These are phyloP conservation scores for Boletus rufocinnamomeus DNA, from an alignment of 768 basidiomycete genomes.

Conservation along the genomic window DNA sequence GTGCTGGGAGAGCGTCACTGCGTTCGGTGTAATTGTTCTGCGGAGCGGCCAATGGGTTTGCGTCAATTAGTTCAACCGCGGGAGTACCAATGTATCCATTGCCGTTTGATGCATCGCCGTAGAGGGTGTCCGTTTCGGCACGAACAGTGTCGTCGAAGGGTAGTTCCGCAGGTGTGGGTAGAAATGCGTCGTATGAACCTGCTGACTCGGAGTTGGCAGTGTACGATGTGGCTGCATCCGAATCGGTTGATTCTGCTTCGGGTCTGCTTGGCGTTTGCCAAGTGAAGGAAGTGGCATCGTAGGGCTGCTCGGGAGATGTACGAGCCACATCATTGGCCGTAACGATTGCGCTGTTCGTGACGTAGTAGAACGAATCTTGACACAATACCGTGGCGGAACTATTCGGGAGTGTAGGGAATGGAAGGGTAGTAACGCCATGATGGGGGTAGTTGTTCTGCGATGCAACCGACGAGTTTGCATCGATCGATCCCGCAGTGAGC, in stretches of 20 bases:
- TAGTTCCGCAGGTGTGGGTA: not conserved
- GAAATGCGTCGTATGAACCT: not conserved
- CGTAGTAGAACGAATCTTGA: not conserved
- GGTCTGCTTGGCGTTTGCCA: too few species aligned
- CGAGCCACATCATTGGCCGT: not conserved
- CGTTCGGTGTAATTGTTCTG: not conserved
- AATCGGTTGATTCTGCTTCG: too few species aligned
- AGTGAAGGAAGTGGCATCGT: not conserved
- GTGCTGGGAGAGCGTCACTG: not conserved
- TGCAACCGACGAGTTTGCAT: not conserved
- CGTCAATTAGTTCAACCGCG: not conserved
- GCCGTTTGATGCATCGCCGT: not conserved
- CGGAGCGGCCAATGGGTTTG: not conserved
- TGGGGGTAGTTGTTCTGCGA: not conserved
- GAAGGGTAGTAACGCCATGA: not conserved
- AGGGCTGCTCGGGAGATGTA: too few species aligned
- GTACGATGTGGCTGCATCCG: not conserved
- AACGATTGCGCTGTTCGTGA: not conserved
- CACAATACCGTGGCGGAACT: not conserved
- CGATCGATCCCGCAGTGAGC: too few species aligned
- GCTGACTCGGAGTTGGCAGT: not conserved
- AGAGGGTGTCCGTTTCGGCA: not conserved
- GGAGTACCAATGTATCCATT: not conserved
- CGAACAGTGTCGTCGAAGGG: not conserved
- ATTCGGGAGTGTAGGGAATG: too few species aligned